Percentiles rank a stretch among this genome's conserved stretches.
These are phyloP conservation scores for Aphanomyces euteiches DNA, from an alignment of 352 stramenopile species.

Conservation along the genomic window DNA sequence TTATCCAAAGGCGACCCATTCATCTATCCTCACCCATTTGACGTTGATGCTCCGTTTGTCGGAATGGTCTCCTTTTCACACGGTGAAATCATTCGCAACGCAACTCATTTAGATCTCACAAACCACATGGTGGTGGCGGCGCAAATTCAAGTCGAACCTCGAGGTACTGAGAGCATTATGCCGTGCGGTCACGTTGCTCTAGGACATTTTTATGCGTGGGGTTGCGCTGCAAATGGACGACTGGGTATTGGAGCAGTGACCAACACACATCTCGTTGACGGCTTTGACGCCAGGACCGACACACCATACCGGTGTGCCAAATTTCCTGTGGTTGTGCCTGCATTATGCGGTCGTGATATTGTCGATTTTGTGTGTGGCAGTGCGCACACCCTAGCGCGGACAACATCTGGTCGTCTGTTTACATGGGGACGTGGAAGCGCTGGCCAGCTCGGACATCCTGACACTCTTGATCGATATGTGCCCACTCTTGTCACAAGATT, in stretches of 20 bases:
- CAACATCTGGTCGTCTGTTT: conserved; percentile 46
- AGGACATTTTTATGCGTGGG: conserved; percentile 55
- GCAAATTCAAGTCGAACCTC: conserved; percentile 43
- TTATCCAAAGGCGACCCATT: not conserved
- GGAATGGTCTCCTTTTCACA: conserved; percentile 41
- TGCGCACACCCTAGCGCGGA: conserved; percentile 57
- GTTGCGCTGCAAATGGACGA: conserved; percentile 52
- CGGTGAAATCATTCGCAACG: conserved; percentile 35
- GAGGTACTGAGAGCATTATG: conserved; percentile 35
- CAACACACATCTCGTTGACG: conserved; percentile 39
- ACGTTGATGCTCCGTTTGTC: conserved; percentile 16
- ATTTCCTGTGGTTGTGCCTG: conserved; percentile 40
- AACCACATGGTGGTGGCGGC: conserved; percentile 48
- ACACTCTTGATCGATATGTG: conserved; percentile 40
- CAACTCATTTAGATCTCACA: conserved; percentile 31
- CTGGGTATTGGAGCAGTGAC: conserved; percentile 46
- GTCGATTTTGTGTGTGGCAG: conserved; percentile 47
- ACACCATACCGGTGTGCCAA: conserved; percentile 54
- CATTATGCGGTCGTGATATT: conserved; percentile 50
- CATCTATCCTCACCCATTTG: conserved; percentile 5
- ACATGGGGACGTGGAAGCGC: conserved; percentile 52
- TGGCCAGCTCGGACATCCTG: conserved; percentile 45
- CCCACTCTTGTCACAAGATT: conserved; percentile 46
- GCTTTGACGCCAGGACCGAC: conserved; percentile 70
- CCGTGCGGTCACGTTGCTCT: not conserved